These are phyloP conservation scores for Chaetoceros tenuissimus DNA, from an alignment of 108 stramenopile species.

Conservation along the genomic window DNA sequence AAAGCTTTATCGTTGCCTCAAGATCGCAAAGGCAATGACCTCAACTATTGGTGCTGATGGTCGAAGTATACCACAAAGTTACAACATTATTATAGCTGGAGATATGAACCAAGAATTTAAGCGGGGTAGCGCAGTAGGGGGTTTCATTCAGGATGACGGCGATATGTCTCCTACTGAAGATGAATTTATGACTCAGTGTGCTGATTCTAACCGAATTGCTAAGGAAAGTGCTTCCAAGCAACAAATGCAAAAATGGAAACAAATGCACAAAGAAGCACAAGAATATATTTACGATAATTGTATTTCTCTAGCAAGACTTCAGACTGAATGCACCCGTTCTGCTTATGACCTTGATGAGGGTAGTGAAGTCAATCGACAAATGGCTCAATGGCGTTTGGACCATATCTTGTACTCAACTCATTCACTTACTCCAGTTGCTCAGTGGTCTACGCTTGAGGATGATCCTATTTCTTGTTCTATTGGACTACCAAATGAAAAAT, in stretches of 20 bases:
- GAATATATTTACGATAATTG: slow-evolving; percentile 16
- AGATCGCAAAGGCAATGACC: slow-evolving; percentile 6
- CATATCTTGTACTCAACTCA: slow-evolving; percentile 37
- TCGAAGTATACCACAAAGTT: slow-evolving; percentile 8
- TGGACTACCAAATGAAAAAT: slow-evolving; percentile 31
- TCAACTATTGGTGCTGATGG: background rate
- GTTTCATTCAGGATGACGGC: too few species aligned
- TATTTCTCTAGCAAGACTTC: slow-evolving; percentile 16
- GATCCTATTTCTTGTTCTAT: slow-evolving; percentile 17
- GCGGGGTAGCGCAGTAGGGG: slow-evolving; percentile 28
- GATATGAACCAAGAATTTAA: slow-evolving; percentile 40
- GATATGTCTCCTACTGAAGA: too few species aligned
- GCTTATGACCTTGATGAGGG: slow-evolving; percentile 35
- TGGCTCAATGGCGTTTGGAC: slow-evolving; percentile 39
- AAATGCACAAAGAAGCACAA: slow-evolving; percentile 15
- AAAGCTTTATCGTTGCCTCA: slow-evolving; percentile 27
- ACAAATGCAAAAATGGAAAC: slow-evolving; percentile 30
- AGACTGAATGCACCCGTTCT: slow-evolving; percentile 27
- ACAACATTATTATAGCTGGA: slow-evolving; percentile 41
- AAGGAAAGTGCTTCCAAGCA: slow-evolving; percentile 8
- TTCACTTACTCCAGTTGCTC: slow-evolving; percentile 9
- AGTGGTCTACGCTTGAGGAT: slow-evolving; percentile 40
- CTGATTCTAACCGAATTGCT: background rate
- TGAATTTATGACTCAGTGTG: background rate
- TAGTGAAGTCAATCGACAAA: slow-evolving; percentile 1